These are phyloP conservation scores for Leptographium galeiforme DNA, from an alignment of 2,329 filamentous ascomycete genomes.

Conservation along the genomic window DNA sequence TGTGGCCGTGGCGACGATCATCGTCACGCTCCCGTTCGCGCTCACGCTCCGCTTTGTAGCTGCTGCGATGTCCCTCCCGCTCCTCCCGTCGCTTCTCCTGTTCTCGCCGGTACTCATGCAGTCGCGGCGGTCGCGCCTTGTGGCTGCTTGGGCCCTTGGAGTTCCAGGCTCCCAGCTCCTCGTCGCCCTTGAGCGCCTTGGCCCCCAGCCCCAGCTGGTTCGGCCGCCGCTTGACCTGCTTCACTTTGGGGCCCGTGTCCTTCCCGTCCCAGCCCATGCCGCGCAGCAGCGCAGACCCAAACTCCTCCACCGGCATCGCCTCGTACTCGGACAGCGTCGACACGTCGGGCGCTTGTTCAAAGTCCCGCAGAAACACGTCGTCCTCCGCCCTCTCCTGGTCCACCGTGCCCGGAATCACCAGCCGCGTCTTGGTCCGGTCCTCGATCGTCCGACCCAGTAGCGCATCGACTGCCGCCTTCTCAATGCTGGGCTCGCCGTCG, in stretches of 20 bases:
- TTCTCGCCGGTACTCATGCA: slow-evolving; percentile 14
- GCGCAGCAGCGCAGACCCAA: slow-evolving; percentile 76
- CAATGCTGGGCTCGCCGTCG: not conserved
- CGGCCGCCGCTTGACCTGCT: slow-evolving; percentile 55
- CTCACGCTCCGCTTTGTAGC: slow-evolving; percentile 12
- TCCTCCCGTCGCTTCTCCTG: slow-evolving; percentile 11
- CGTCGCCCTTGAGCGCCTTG: slow-evolving; percentile 13
- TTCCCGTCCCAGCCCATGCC: slow-evolving; percentile 91
- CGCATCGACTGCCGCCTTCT: slow-evolving; percentile 12
- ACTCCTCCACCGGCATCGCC: slow-evolving; percentile 83
- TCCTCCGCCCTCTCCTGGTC: slow-evolving; percentile 40
- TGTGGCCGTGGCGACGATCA: not conserved
- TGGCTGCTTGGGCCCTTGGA: slow-evolving; percentile 6
- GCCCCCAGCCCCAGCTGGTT: slow-evolving; percentile 76
- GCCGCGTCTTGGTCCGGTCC: slow-evolving; percentile 6
- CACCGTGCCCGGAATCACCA: slow-evolving; percentile 11
- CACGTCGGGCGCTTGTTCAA: slow-evolving; percentile 57
- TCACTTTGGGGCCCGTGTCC: slow-evolving; percentile 43
- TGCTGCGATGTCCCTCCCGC: slow-evolving; percentile 9
- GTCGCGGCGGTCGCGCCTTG: slow-evolving; percentile 8
- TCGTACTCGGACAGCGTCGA: slow-evolving; percentile 76
- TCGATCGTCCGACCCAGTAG: slow-evolving; percentile 8
- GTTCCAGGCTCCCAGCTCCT: slow-evolving; percentile 14
- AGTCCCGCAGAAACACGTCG: slow-evolving; percentile 57
- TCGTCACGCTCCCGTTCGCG: slow-evolving; percentile 2